Conservation (phyloP, 1,139 yeast genomes). For the Zhuliangozyma parablackwelliae region DNA sequence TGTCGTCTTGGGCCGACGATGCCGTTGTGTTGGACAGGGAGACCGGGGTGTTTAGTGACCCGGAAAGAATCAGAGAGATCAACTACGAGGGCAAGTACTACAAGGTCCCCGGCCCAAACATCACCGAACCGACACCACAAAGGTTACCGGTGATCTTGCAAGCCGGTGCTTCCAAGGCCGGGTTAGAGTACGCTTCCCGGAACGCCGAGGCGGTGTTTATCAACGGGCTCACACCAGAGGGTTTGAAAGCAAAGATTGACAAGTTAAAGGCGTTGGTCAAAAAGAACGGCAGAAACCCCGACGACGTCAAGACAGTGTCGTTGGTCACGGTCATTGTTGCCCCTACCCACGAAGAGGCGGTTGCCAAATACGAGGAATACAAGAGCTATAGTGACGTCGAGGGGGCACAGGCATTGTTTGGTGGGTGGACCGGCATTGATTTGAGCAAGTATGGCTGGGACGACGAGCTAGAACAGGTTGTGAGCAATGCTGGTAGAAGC, state of each 20-base stretch:
- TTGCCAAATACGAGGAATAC: conserved; percentile 22
- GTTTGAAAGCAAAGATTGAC: conserved; percentile 21
- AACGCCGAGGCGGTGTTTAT: conserved; percentile 41
- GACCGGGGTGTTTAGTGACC: conserved; percentile 24
- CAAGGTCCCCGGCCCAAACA: conserved; percentile 42
- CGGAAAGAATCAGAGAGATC: conserved; percentile 14
- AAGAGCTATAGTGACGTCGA: conserved; percentile 26
- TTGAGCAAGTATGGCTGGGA: conserved; percentile 23
- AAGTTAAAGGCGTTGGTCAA: conserved; percentile 23
- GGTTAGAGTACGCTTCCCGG: conserved; percentile 38
- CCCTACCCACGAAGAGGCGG: conserved; percentile 32
- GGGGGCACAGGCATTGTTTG: conserved; percentile 32
- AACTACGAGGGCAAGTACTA: conserved; percentile 33
- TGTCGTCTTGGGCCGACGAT: conserved; percentile 45
- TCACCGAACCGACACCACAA: conserved; percentile 40
- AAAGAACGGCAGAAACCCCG: conserved; percentile 25
- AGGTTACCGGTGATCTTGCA: conserved; percentile 42
- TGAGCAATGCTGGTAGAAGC: conserved; percentile 23
- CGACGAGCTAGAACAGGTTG: conserved; percentile 23
- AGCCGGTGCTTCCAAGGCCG: conserved; percentile 43
- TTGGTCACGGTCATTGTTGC: conserved; percentile 28
- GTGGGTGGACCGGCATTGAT: conserved; percentile 34
- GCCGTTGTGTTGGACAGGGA: conserved; percentile 29
- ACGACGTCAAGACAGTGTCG: conserved; percentile 26
- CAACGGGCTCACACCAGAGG: conserved; percentile 24